Base-by-base conservation (phyloP, 2,329 filamentous ascomycete species). In the Aspergillus calidoustus region DNA sequence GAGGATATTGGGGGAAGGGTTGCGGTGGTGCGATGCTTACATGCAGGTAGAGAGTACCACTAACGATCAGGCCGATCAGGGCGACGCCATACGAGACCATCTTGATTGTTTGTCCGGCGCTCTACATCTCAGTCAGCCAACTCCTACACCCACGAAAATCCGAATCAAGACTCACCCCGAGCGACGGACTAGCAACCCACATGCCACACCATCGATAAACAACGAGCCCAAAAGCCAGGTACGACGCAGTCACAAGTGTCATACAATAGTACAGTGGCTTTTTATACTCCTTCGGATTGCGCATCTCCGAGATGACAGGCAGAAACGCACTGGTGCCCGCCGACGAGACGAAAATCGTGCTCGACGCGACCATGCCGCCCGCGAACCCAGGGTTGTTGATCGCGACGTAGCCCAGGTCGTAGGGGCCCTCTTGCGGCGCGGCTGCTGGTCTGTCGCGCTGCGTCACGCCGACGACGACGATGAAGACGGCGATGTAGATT, bases 231-330 rank as follows among this genome's bases (percentile, higher is more conserved):
- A 88, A 87, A 34, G 82, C 80, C 11, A 88, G 77, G 68, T 89
- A 89, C 0, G 83, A 82, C 0, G 81, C 79, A 0, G 82, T 84
- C 4, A 87, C 85, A 55, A 89, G 73, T 17, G 73, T 77, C 85
- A 87, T 87, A 72, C 84, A 86, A 15, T 83, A 73, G 68, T 83
- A 87, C 0, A 89, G 78, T 0, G 87, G 83, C 71, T 88, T 88
- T 62, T 81, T 81, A 72, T 85, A 89, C 66, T 88, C 84, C 22
- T 78, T 79, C 0, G 87, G 87, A 31, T 81, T 79, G 47, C 77
- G 79, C 86, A 90, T 90, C 75, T 90, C 88, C 0, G 83, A 85
- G 57, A 89, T 89, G 61, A 90, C 85, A 4, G 86, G 86, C 1
- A 89, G 75, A 68, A 89, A 89, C 1, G 85, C 85, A 0, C 82